Base-by-base conservation (phyloP, 805 yeast genomes). In the Saccharomycopsis sp. region DNA sequence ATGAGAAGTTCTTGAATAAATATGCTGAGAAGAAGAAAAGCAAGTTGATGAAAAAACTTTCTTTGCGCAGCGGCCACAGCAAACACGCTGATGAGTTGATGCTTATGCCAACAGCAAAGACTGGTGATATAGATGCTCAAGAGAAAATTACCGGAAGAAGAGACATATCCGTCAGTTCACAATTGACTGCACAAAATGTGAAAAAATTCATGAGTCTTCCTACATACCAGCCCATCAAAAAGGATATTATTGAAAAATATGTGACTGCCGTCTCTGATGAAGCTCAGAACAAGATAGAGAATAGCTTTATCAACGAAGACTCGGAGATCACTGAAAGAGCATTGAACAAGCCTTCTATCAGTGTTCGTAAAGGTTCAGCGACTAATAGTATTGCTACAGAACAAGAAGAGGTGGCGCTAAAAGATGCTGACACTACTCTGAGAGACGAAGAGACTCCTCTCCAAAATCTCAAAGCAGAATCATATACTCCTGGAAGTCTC, bases 181-280 rank as follows among this genome's bases (percentile, higher is more conserved):
- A 55, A 29, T 46, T 59, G 14, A 59, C 62, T 3, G 46, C 47
- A 24, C 57, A 47, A 24, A 59, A 59, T 51, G 50, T 59, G 18
- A 50, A 59, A 52, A 55, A 53, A 40, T 54, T 56, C 21, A 5
- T 53, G 1, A 52, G 34, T 46, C 29, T 44, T 21, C 60, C 55
- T 15, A 23, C 47, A 7, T 59, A 59, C 48, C 37, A 46, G 18
- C 62, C 62, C 9, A 51, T 58, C 23, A 56, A 57, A 37, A 51
- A 40, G 24, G 57, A 55, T 18, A 29, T 59, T 7, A 59, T 59
- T 21, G 62, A 59, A 3, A 44, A 55, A 44, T 59, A 59, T 23
- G 57, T 59, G 15, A 21, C 52, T 2, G 55, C 56, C 2, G 62
- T 48, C n/a, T 41, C 55, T 12, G 55, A 59, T 34, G 60, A 59